Evolutionary conservation across 257 asterid species (phyloP), one percentile per base, ranked within the genome.

Genomic region (Buddleja alternifolia): DNA sequence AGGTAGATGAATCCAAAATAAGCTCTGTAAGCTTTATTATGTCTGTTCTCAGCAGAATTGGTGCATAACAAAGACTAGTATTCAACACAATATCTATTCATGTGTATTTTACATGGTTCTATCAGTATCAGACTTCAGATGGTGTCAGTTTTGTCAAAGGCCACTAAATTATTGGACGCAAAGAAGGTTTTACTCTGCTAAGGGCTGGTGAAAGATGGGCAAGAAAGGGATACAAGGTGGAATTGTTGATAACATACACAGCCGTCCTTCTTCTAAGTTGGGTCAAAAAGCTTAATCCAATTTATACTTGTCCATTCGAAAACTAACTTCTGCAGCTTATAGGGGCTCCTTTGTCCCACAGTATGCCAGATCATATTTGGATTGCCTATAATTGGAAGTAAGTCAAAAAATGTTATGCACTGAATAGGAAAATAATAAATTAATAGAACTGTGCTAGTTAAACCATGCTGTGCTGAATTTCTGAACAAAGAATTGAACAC

Each of bases 311-410:
- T 66, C 61, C 36, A 32, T 14, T 21, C 9, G 9, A 52, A 10
- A 52, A 61, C 55, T 50, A 39, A 48, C 39, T 57, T 46, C 17
- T 17, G 41, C 41, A 57, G 60, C 36, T 58, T 17, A 40, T 51
- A 19, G 53, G 45, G 55, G 6, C 14, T 17, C 21, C 17, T 37
- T 24, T 52, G 11, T 48, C 60, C 60, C 10, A 7, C 54, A 57
- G 15, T 55, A 69, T 44, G 11, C 37, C 50, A 55, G 10, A 29
- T 41, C 10, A 24, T 7, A 9, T 67, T n/a, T n/a, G 32, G 51
- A 8, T 20, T 51, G 51, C 52, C 61, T 41, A 16, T 24, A 48
- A 56, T 45, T 34, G 39, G 61, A 68, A 69, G 25, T 55, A 23
- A 17, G 36, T 25, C 67, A 40, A 12, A 53, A 47, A 15, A 50